phyloP scores from a whole-genome alignment of 1,284 basidiomycete species.

The Retiboletus flavoniger region DNA sequence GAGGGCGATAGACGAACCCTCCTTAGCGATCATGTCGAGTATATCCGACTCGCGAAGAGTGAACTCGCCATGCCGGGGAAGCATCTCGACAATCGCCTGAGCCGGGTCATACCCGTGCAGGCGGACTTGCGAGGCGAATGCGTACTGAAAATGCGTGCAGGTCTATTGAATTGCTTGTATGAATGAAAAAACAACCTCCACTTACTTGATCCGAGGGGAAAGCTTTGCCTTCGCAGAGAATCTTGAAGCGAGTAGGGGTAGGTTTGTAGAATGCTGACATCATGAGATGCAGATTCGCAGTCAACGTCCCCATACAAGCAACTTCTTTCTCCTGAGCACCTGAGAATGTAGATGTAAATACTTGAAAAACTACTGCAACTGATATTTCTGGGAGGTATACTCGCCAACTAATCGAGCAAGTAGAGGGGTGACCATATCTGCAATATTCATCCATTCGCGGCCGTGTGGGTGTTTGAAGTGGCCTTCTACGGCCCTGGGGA shows the following conservation, averaged over 20 bases:
- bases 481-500: slow-evolving; percentile 78
- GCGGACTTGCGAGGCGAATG: slow-evolving; percentile 84
- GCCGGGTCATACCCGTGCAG: slow-evolving; percentile 79
- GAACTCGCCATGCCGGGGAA: slow-evolving; percentile 81
- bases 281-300: slow-evolving; percentile 92
- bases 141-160: slow-evolving; percentile 63
- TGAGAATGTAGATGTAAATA: slow-evolving; percentile 34
- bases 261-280: slow-evolving; percentile 95
- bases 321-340: slow-evolving; percentile 88
- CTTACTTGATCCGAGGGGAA: slow-evolving; percentile 94
- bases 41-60: slow-evolving; percentile 92
- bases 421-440: slow-evolving; percentile 71
- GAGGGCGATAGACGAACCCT: slow-evolving; percentile 78
- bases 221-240: slow-evolving; percentile 91
- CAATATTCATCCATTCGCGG: slow-evolving; percentile 83
- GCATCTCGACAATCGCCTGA: slow-evolving; percentile 76
- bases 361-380: slow-evolving; percentile 8
- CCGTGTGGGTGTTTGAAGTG: slow-evolving; percentile 88
- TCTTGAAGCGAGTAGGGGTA: slow-evolving; percentile 81
- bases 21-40: slow-evolving; percentile 67
- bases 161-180: slow-evolving; percentile 14
- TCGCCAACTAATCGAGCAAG: slow-evolving; percentile 82
- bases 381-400: slow-evolving; percentile 26
- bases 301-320: slow-evolving; percentile 91
- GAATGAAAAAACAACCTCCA: slow-evolving; percentile 13